These are phyloP conservation scores for Cladophialophora immunda DNA, from an alignment of 2,329 filamentous ascomycete genomes.

Conservation along the genomic window DNA sequence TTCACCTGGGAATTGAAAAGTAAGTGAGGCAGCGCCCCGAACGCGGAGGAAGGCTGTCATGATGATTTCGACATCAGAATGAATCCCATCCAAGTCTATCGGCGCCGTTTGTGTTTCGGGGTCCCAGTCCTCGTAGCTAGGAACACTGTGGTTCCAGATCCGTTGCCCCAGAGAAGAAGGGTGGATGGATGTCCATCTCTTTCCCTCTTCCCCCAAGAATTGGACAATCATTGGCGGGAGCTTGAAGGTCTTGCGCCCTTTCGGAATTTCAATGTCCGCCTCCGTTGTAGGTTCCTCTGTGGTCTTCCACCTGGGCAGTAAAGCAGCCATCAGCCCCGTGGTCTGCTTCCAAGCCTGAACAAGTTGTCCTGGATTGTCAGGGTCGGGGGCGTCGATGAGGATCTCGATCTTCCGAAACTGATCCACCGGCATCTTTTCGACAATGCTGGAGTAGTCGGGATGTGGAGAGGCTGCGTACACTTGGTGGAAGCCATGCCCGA, in stretches of 20 bases:
- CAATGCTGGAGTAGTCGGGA: not conserved
- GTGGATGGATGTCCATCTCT: not conserved
- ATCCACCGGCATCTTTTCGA: slow-evolving; percentile 13
- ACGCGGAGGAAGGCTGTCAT: not conserved
- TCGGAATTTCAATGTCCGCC: not conserved
- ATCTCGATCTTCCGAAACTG: slow-evolving; percentile 7
- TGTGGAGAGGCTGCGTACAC: not conserved
- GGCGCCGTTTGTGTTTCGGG: not conserved
- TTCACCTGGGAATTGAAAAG: not conserved
- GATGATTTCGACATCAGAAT: not conserved
- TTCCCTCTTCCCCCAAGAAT: not conserved
- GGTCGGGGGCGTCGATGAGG: not conserved
- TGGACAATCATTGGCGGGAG: not conserved
- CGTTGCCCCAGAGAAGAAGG: not conserved
- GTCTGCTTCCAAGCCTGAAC: slow-evolving; percentile 1
- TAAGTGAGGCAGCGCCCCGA: not conserved
- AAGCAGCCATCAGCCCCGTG: not conserved
- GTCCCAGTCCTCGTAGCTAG: not conserved
- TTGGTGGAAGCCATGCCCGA: not conserved
- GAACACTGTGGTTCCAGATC: slow-evolving; percentile 7
- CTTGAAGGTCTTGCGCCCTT: not conserved
- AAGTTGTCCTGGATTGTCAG: not conserved
- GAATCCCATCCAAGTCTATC: not conserved
- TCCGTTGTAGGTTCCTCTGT: not conserved
- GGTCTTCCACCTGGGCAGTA: slow-evolving; percentile 11